Evolutionary conservation across 768 basidiomycete species (phyloP), one percentile per base, ranked within the genome.

Genomic region (Paxillus involutus): DNA sequence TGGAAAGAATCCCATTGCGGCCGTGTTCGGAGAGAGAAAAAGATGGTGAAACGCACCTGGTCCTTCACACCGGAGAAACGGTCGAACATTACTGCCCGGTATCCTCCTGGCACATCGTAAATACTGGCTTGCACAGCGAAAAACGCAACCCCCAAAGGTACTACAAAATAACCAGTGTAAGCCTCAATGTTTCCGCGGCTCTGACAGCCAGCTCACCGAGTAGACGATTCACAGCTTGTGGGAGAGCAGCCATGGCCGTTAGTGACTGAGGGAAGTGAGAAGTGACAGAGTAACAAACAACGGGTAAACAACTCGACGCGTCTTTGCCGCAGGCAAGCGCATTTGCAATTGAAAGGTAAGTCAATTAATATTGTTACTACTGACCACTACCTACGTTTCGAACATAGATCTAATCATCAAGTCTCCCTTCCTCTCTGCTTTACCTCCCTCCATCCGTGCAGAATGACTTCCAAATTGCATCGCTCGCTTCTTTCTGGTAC

Each of bases 51-150:
- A 62, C 80, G 50, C 58, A 90, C 94, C 78, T 80, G 73, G 66
- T 87, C 79, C 72, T 87, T 86, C 47, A 97, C 95, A 65, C 94
- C 95, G 44, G 89, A 82, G 69, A 99, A 98, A 64, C 96, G 81
- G 73, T 98, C 96, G 74, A 99, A 98, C 89, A 98, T 95, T 59
- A 99, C 95, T 36, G 95, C 95, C 53, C 90, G 81, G 73, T 86
- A 94, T 41, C 95, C 95, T 61, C 95, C 83, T 46, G 95, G 95
- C 40, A 97, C 94, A 76, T 82, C 80, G 53, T 83, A 81, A 36
- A 82, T 72, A 55, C 82, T 85, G 49, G 82, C 75, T 63, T 80
- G 77, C 44, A 76, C 61, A 21, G 68, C 69, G 35, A 71, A 77
- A 47, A 75, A 64, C 52, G 77, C 76, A 47, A 71, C 51, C 33